Evolutionary conservation across 2,329 filamentous ascomycete genomes (phyloP).

Genomic region (Colletotrichum chrysophilum): DNA sequence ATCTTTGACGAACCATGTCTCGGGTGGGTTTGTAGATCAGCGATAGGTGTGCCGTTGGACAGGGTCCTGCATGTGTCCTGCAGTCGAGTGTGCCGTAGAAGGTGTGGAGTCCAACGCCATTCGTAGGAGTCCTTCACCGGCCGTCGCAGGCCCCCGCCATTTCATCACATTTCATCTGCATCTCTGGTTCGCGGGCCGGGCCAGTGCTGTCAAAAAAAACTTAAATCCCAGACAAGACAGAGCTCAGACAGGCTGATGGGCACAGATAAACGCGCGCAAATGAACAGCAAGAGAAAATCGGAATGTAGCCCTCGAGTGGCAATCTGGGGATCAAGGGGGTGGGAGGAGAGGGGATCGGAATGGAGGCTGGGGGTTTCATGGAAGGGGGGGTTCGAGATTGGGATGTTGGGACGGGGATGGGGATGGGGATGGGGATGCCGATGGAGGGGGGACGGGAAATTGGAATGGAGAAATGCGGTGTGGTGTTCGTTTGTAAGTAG

Average conservation of each 20-base stretch:
- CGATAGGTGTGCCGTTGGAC: constrained; percentile 7
- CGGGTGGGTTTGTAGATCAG: neutral
- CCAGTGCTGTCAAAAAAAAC: constrained; percentile 17
- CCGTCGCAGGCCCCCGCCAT: neutral
- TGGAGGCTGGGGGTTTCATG: neutral
- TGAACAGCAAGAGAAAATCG: neutral
- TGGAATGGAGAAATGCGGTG: neutral
- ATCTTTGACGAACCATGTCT: neutral
- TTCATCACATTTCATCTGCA: constrained; percentile 17
- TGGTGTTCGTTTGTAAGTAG: neutral
- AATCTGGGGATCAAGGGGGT: neutral
- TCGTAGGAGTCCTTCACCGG: constrained; percentile 13
- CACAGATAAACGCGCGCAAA: neutral
- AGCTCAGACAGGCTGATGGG: neutral
- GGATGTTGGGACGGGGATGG: neutral
- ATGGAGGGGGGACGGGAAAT: neutral
- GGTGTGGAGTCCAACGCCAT: constrained; percentile 10
- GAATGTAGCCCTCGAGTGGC: constrained; percentile 1
- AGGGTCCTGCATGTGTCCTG: constrained; percentile 12
- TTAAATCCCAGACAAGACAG: constrained; percentile 14
- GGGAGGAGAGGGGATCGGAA: neutral
- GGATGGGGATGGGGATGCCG: neutral
- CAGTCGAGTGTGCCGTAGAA: constrained; percentile 8
- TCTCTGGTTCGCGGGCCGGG: constrained; percentile 17
- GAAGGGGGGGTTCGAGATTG: neutral